Base-by-base conservation (phyloP, 2,329 filamentous ascomycete genomes). In the Botryotinia convoluta region DNA sequence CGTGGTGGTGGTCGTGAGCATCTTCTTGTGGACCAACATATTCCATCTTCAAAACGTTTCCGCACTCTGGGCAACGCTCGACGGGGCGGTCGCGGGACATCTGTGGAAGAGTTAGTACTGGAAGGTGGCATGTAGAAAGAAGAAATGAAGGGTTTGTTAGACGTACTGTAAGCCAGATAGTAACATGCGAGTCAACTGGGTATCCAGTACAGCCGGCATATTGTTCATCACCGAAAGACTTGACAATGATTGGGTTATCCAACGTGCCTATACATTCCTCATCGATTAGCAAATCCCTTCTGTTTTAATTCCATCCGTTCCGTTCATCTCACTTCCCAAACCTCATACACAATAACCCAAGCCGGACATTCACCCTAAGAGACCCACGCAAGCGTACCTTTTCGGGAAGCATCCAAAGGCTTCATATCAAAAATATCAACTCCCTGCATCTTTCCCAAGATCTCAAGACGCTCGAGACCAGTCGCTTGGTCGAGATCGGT, bases 361-460 rank as follows among this genome's bases (percentile, higher is more conserved):
- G 39, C 48, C 65, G 12, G 39, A 42, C 8, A 22, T 44, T 32
- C n/a, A 37, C 37, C 37, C 48, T 4, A 32, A 5, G 8, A 6
- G 6, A 20, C 12, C 3, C 65, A 44, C 42, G 35, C 35, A 54
- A 22, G 48, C 67, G 77, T 87, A 93, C 95, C 95, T 84, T 89
- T 89, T 82, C 96, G 91, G 84, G 92, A 96, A 77, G 95, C 88
- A 84, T 98, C 96, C 80, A 99, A 90, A 77, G 96, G 96, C 85
- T 90, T 92, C 96, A 98, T 97, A 86, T 99, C 95, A 87, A 99
- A 99, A 83, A 98, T 88, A 83, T 99, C 96, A 81, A 98, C 87
- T 78, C 96, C 95, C 88, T 98, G 94, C 92, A 98, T 97, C 91
- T 99, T 99, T 86, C 96, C 96, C 83, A 99, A 88, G 82, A 99